A percentile compares a stretch with the other conserved stretches of the same genome.
Evolutionary conservation across 495 filamentous ascomycete species (phyloP).

Genomic region (Penicillium angulare): DNA sequence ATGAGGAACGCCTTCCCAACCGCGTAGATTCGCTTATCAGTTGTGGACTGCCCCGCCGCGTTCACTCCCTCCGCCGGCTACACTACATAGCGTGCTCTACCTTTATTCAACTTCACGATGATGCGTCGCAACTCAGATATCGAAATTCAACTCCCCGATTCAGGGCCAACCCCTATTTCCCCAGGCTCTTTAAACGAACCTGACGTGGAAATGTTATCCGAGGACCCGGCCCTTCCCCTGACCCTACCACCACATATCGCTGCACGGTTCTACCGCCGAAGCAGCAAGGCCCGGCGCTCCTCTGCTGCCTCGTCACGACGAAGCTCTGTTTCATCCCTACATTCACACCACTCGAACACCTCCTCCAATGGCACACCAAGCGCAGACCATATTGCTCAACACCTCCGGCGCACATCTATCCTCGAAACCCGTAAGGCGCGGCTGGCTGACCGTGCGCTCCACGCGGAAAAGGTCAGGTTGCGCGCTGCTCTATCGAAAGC

Average conservation of each 20-base stretch:
- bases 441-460: slow-evolving; percentile 87
- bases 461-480: slow-evolving; percentile 95
- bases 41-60: slow-evolving; percentile 22
- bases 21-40: slow-evolving; percentile 26
- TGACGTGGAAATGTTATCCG: slow-evolving; percentile 49
- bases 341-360: slow-evolving; percentile 68
- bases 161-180: slow-evolving; percentile 29
- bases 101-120: slow-evolving; percentile 31
- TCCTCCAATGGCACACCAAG: slow-evolving; percentile 64
- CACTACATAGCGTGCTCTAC: no score
- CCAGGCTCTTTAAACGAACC: slow-evolving; percentile 26
- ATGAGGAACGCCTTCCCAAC: background rate
- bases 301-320: slow-evolving; percentile 84
- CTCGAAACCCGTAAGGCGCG: slow-evolving; percentile 90
- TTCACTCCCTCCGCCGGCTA: slow-evolving; percentile 7
- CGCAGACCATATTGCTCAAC: slow-evolving; percentile 82
- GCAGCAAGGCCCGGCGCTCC: slow-evolving; percentile 69
- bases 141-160: slow-evolving; percentile 46
- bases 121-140: slow-evolving; percentile 50
- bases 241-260: slow-evolving; percentile 80
- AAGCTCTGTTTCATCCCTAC: slow-evolving; percentile 83
- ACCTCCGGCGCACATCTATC: slow-evolving; percentile 87
- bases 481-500: slow-evolving; percentile 84
- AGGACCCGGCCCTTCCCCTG: slow-evolving; percentile 41
- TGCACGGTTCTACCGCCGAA: slow-evolving; percentile 76